Evolutionary conservation across 73 alveolate species (phyloP).

Genomic region (Durusdinium trenchii): DNA sequence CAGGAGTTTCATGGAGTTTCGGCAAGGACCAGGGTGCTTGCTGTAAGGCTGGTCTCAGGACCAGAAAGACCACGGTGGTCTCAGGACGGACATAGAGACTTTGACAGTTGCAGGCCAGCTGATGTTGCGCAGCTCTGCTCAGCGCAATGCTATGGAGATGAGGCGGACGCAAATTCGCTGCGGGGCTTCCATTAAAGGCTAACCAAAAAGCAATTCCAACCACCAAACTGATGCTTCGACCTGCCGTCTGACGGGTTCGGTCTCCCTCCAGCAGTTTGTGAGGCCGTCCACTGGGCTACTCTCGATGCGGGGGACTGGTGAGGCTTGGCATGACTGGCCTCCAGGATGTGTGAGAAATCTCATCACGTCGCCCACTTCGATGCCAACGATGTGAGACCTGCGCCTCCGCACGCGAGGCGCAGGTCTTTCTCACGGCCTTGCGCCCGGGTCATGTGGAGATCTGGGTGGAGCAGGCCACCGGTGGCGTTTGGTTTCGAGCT

Average conservation of each 20-base stretch:
- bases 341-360: not conserved
- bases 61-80: not conserved
- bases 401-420: not conserved
- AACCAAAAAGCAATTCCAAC: not conserved
- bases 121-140: slow-evolving; percentile 55
- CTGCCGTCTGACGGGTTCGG: not conserved
- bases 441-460: slow-evolving; percentile 78
- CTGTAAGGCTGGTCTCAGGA: not conserved
- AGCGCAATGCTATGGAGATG: slow-evolving; percentile 11
- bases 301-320: slow-evolving; percentile 26
- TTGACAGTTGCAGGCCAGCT: not conserved
- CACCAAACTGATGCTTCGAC: not conserved
- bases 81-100: too few species aligned
- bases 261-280: not conserved
- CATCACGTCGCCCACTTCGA: too few species aligned
- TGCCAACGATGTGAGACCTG: too few species aligned
- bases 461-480: slow-evolving; percentile 88
- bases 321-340: not conserved
- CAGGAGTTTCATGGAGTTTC: not conserved
- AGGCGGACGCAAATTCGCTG: not conserved
- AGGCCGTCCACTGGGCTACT: slow-evolving; percentile 54
- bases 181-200: not conserved
- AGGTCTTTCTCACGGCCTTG: slow-evolving; percentile 45
- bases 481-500: too few species aligned
- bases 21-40: not conserved